A percentile compares a stretch with the other conserved stretches of the same genome.
phyloP scores from a whole-genome alignment of 2,329 filamentous ascomycete genomes.

The Xylaria polymorpha region DNA sequence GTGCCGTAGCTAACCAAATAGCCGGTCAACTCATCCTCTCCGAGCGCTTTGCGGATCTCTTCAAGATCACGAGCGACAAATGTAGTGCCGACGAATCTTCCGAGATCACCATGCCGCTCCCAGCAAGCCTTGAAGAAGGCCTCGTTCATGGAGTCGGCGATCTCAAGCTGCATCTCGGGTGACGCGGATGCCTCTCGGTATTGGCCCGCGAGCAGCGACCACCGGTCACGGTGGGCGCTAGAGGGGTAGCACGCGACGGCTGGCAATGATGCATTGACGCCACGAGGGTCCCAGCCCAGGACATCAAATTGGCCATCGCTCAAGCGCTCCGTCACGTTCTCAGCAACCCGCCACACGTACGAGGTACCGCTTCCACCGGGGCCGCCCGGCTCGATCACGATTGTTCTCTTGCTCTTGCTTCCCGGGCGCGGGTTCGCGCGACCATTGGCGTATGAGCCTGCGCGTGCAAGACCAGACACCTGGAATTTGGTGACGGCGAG shows the following conservation, averaged over 20 bases:
- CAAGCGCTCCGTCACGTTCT: slow-evolving; percentile 55
- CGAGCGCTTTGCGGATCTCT: slow-evolving; percentile 59
- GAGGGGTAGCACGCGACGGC: slow-evolving; percentile 59
- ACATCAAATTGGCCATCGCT: slow-evolving; percentile 59
- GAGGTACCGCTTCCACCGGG: slow-evolving; percentile 61
- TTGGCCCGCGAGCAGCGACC: slow-evolving; percentile 55
- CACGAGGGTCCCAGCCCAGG: slow-evolving; percentile 66
- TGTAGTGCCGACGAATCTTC: slow-evolving; percentile 59
- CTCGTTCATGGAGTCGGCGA: slow-evolving; percentile 60
- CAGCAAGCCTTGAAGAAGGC: slow-evolving; percentile 58
- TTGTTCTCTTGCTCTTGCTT: slow-evolving; percentile 58
- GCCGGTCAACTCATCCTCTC: slow-evolving; percentile 60
- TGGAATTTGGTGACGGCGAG: slow-evolving; percentile 63
- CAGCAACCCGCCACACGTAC: slow-evolving; percentile 54
- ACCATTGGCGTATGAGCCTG: slow-evolving; percentile 30
- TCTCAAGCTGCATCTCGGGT: slow-evolving; percentile 54
- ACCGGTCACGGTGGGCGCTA: slow-evolving; percentile 59
- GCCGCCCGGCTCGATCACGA: slow-evolving; percentile 63
- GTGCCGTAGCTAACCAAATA: slow-evolving; percentile 65
- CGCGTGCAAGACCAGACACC: slow-evolving; percentile 57
- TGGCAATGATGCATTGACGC: slow-evolving; percentile 61
- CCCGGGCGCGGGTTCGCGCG: slow-evolving; percentile 39
- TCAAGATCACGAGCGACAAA: slow-evolving; percentile 62
- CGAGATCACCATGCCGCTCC: slow-evolving; percentile 57
- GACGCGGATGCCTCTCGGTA: slow-evolving; percentile 54